Evolutionary conservation across 768 basidiomycete genomes (phyloP).

Genomic region (Lactifluus rugatus): DNA sequence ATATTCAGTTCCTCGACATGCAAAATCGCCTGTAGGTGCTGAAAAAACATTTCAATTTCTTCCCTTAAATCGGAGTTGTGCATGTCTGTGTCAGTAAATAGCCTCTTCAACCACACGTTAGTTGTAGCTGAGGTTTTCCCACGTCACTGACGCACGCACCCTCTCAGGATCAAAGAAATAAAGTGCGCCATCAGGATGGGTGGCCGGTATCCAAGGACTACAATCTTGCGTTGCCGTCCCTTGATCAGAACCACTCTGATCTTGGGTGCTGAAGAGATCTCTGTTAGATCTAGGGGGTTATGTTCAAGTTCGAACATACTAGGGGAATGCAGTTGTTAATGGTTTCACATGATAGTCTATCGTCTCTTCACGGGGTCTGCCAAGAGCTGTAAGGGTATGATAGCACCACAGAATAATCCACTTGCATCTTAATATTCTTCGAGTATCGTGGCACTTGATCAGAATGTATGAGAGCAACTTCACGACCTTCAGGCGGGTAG

Average conservation of each 20-base stretch:
- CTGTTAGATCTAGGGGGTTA: not conserved
- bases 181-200: conserved; percentile 53
- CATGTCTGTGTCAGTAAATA: conserved; percentile 47
- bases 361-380: not conserved
- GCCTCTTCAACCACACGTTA: conserved; percentile 27
- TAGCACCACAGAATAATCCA: not conserved
- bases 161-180: conserved; percentile 43
- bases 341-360: not conserved
- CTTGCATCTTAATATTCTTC: not conserved
- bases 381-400: not conserved
- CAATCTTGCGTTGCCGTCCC: not conserved
- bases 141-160: conserved; percentile 26
- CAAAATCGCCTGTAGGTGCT: not conserved
- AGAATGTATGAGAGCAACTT: not conserved
- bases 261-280: not conserved
- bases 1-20: conserved; percentile 10
- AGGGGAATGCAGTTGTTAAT: not conserved
- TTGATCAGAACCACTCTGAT: not conserved
- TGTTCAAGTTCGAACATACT: not conserved
- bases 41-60: conserved; percentile 28
- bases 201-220: conserved; percentile 33
- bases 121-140: not conserved
- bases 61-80: conserved; percentile 27
- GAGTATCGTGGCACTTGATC: conserved; percentile 12
- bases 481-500: not conserved